Evolutionary conservation across 2,329 filamentous ascomycete genomes (phyloP).

Genomic region (Pseudogymnoascus verrucosus): DNA sequence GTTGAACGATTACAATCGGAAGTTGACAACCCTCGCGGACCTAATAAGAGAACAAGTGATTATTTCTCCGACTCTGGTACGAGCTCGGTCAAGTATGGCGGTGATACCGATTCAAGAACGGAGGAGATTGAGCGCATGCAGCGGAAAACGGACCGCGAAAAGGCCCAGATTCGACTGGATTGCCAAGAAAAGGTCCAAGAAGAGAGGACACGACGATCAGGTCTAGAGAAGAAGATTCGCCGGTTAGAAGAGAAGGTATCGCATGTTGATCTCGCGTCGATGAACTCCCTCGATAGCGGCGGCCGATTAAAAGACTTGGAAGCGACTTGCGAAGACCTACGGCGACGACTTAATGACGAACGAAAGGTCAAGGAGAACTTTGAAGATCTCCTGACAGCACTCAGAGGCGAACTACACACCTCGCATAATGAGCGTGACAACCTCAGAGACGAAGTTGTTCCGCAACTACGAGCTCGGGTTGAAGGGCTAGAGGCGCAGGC

Average conservation of each 20-base stretch:
- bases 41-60: slow-evolving; percentile 77
- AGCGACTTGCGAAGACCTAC: slow-evolving; percentile 69
- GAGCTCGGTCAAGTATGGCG: slow-evolving; percentile 69
- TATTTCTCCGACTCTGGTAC: slow-evolving; percentile 97
- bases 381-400: slow-evolving; percentile 78
- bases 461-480: slow-evolving; percentile 65
- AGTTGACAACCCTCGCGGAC: slow-evolving; percentile 46
- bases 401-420: slow-evolving; percentile 73
- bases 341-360: slow-evolving; percentile 76
- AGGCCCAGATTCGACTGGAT: slow-evolving; percentile 76
- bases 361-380: slow-evolving; percentile 84
- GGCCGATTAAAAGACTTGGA: slow-evolving; percentile 71
- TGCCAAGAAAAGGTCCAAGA: slow-evolving; percentile 81
- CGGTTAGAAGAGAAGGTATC: slow-evolving; percentile 72
- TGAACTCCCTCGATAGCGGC: slow-evolving; percentile 48
- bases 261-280: slow-evolving; percentile 42
- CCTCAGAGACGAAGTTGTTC: slow-evolving; percentile 79
- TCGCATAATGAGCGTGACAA: slow-evolving; percentile 86
- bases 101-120: slow-evolving; percentile 52
- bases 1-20: slow-evolving; percentile 84
- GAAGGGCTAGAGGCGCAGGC: slow-evolving; percentile 72
- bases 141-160: slow-evolving; percentile 81
- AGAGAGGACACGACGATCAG: slow-evolving; percentile 66
- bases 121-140: slow-evolving; percentile 77
- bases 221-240: slow-evolving; percentile 76